phyloP scores from a whole-genome alignment of 2,329 filamentous ascomycete genomes.

The Colletotrichum musae region DNA sequence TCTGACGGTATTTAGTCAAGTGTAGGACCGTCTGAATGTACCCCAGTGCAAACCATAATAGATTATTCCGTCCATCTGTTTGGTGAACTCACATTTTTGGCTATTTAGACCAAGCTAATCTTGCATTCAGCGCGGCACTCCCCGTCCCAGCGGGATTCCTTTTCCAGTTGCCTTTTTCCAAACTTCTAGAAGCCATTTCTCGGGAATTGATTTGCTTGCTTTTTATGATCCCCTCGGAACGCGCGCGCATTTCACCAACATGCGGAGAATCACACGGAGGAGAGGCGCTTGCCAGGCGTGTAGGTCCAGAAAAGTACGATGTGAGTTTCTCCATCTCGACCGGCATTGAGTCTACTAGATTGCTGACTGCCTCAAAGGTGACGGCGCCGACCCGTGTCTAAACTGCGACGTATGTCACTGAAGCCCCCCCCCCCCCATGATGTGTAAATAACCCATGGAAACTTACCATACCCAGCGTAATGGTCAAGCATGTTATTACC shows the following conservation, averaged over 20 bases:
- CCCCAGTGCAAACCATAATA: not conserved
- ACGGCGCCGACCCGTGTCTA: slow-evolving; percentile 34
- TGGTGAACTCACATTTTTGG: not conserved
- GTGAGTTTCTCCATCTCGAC: slow-evolving; percentile 13
- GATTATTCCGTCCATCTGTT: not conserved
- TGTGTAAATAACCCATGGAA: not conserved
- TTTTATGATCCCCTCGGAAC: no score
- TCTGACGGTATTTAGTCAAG: slow-evolving; percentile 8
- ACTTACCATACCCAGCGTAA: slow-evolving; percentile 14
- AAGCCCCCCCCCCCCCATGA: no score
- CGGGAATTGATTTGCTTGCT: no score
- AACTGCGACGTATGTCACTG: slow-evolving; percentile 30
- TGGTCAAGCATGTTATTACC: slow-evolving; percentile 33
- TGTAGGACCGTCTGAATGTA: not conserved
- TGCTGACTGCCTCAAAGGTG: slow-evolving; percentile 22
- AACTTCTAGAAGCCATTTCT: not conserved
- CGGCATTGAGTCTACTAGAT: not conserved
- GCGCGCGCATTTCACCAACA: slow-evolving; percentile 3
- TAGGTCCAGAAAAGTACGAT: slow-evolving; percentile 36
- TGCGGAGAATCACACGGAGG: slow-evolving; percentile 35
- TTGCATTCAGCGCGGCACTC: not conserved
- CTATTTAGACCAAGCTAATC: slow-evolving; percentile 22
- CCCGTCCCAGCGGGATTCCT: not conserved
- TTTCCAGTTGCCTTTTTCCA: not conserved
- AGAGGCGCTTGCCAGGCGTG: slow-evolving; percentile 37